These are phyloP conservation scores for Neurospora intermedia DNA, from an alignment of 495 filamentous ascomycete genomes.

Conservation along the genomic window DNA sequence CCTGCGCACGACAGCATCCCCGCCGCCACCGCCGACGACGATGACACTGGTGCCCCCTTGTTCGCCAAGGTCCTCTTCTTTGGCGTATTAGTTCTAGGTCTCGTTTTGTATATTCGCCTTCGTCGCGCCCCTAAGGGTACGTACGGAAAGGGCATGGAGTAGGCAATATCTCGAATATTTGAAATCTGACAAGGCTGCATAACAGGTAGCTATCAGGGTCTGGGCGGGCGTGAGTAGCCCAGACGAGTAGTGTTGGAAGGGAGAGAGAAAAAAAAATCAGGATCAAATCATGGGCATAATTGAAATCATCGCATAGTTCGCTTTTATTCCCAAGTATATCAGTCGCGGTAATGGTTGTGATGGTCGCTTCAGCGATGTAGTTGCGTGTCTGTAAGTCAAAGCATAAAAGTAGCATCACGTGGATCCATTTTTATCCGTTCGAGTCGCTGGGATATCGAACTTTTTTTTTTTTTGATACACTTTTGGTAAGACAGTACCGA, in stretches of 20 bases:
- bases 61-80: constrained; percentile 30
- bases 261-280: neutral
- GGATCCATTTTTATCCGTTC: neutral
- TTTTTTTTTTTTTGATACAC: neutral
- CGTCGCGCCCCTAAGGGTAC: neutral
- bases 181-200: neutral
- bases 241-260: neutral
- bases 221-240: neutral
- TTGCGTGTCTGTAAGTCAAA: neutral
- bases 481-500: neutral
- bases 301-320: neutral
- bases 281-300: neutral
- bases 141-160: neutral
- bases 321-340: neutral
- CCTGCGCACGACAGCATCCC: neutral
- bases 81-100: constrained; percentile 23
- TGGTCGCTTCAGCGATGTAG: neutral
- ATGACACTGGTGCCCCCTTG: constrained; percentile 20
- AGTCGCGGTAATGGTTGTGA: neutral
- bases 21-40: constrained; percentile 1
- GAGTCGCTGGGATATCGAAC: neutral
- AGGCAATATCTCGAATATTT: neutral
- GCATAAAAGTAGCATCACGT: neutral
- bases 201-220: neutral
- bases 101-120: constrained; percentile 25